These are phyloP conservation scores for Claviceps sp. DNA, from an alignment of 2,329 filamentous ascomycete genomes.

Conservation along the genomic window DNA sequence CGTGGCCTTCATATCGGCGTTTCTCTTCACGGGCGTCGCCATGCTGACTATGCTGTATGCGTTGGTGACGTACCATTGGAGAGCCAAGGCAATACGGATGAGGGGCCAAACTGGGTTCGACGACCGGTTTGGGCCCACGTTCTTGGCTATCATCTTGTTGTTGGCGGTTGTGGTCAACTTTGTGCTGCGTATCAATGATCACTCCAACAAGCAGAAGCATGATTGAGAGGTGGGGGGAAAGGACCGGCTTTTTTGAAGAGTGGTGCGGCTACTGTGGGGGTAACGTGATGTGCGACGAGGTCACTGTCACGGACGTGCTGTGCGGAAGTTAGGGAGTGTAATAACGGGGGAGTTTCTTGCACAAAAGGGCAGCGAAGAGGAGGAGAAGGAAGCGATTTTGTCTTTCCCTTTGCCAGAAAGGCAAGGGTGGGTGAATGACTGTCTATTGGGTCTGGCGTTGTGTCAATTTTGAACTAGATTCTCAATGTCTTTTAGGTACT, in stretches of 20 bases:
- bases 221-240: constrained; percentile 3
- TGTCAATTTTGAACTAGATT: not conserved
- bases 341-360: not conserved
- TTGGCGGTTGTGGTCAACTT: constrained; percentile 95
- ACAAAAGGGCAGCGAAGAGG: not conserved
- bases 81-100: constrained; percentile 81
- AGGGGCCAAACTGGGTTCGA: constrained; percentile 93
- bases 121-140: constrained; percentile 84
- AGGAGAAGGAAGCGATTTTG: not conserved
- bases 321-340: too few species aligned
- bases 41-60: constrained; percentile 95
- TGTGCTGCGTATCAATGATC: constrained; percentile 54
- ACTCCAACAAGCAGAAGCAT: constrained; percentile 25
- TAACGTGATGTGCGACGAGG: not conserved
- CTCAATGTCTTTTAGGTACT: not conserved
- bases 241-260: not conserved
- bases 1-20: constrained; percentile 85
- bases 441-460: not conserved
- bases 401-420: not conserved
- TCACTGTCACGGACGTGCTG: not conserved
- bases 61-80: constrained; percentile 90
- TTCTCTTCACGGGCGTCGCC: constrained; percentile 84
- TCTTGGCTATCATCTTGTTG: constrained; percentile 74
- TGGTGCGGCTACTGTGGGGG: too few species aligned
- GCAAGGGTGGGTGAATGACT: not conserved